Conservation (phyloP, 1,284 basidiomycete species). For the Flammula alnicola region DNA sequence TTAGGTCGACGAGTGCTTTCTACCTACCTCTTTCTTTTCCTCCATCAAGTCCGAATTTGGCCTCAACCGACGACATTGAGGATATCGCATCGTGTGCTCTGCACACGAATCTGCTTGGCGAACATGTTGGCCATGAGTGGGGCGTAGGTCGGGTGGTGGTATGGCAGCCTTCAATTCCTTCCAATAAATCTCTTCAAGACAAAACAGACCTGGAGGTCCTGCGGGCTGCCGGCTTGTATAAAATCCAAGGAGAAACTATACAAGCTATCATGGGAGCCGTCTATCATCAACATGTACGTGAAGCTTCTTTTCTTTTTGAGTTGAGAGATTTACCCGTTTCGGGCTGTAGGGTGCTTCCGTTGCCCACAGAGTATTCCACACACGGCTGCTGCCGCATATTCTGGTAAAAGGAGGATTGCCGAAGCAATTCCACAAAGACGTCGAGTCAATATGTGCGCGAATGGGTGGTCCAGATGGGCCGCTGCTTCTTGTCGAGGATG, state of each 20-base stretch:
- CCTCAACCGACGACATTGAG: constrained; percentile 57
- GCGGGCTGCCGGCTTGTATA: constrained; percentile 68
- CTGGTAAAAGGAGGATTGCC: constrained; percentile 58
- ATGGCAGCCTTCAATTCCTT: constrained; percentile 63
- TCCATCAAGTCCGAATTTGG: constrained; percentile 58
- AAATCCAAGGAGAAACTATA: constrained; percentile 76
- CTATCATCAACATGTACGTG: constrained; percentile 77
- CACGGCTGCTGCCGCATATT: constrained; percentile 62
- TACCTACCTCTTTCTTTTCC: constrained; percentile 71
- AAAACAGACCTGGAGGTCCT: constrained; percentile 39
- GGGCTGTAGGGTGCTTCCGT: constrained; percentile 56
- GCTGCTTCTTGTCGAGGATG: constrained; percentile 11
- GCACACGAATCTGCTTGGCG: constrained; percentile 71
- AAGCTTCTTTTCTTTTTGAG: neutral
- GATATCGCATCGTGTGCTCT: constrained; percentile 56
- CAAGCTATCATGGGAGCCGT: constrained; percentile 78
- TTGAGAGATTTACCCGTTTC: constrained; percentile 3
- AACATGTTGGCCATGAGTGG: constrained; percentile 75
- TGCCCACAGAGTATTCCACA: constrained; percentile 71
- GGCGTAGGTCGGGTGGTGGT: constrained; percentile 66
- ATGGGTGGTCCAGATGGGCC: constrained; percentile 48
- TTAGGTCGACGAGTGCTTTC: constrained; percentile 76
- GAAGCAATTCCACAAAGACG: constrained; percentile 54
- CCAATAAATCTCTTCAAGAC: constrained; percentile 29
- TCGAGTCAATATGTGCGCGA: constrained; percentile 43